Evolutionary conservation across 169 alveolate genomes (phyloP).

Genomic region (Besnoitia besnoiti): DNA sequence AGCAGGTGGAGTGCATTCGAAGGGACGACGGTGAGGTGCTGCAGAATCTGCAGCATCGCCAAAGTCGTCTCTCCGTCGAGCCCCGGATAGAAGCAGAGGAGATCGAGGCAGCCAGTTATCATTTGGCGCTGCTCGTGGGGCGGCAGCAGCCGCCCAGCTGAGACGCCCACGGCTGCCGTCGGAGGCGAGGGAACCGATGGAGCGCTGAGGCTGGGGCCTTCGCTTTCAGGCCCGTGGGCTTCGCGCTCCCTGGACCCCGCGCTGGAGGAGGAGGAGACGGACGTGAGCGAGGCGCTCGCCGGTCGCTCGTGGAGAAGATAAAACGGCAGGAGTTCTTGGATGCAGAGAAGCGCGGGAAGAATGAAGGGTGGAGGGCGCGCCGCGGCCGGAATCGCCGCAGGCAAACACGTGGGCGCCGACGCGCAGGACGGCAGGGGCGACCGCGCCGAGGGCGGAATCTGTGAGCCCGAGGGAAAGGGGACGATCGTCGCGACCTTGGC

Average conservation of each 20-base stretch:
- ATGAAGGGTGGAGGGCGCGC: constrained; percentile 46
- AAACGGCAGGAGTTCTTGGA: constrained; percentile 49
- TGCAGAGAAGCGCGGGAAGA: constrained; percentile 51
- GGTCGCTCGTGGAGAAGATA: constrained; percentile 58
- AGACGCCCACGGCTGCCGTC: not conserved
- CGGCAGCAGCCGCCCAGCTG: constrained; percentile 19
- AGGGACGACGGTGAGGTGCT: constrained; percentile 52
- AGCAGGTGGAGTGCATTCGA: constrained; percentile 57
- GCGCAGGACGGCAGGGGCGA: not conserved
- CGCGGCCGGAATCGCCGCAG: constrained; percentile 40
- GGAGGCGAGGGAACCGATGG: not conserved
- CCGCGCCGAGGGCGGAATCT: not conserved
- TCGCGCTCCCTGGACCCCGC: not conserved
- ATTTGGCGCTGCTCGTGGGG: constrained; percentile 54
- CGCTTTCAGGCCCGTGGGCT: not conserved
- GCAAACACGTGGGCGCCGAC: not conserved
- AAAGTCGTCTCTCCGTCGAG: constrained; percentile 51
- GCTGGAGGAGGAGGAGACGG: constrained; percentile 12
- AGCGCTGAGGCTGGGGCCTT: not conserved
- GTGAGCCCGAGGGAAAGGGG: not conserved
- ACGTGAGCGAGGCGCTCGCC: not conserved
- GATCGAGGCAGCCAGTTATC: constrained; percentile 39
- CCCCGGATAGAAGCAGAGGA: constrained; percentile 52
- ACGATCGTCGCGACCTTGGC: not conserved
- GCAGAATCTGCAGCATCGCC: constrained; percentile 59